Percentiles rank a stretch among this genome's conserved stretches.
Evolutionary conservation across 345 rosid species (phyloP).

Genomic region (Arabis alpina): DNA sequence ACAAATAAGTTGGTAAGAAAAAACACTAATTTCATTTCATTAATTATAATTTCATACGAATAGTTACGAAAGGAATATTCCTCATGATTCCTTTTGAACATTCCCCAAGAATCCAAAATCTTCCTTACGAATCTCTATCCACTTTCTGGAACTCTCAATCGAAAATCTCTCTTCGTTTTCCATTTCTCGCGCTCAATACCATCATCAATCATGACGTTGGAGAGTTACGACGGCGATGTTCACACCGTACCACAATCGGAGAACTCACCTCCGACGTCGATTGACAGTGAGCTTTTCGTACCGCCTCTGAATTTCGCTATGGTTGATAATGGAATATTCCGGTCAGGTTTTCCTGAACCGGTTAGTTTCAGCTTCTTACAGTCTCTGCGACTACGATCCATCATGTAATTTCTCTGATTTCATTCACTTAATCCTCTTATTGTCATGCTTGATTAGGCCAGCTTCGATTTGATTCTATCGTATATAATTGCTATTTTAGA

Average conservation of each 20-base stretch:
- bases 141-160: not conserved
- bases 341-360: conserved; percentile 77
- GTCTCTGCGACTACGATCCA: conserved; percentile 66
- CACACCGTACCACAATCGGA: conserved; percentile 44
- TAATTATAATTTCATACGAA: no score
- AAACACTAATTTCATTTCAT: no score
- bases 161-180: conserved; percentile 5
- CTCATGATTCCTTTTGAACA: conserved; percentile 8
- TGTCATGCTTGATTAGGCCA: not conserved
- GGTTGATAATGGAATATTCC: conserved; percentile 70
- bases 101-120: not conserved
- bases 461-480: not conserved
- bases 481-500: no score
- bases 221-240: conserved; percentile 40
- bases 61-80: conserved; percentile 26
- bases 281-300: conserved; percentile 47
- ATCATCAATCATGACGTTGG: conserved; percentile 34
- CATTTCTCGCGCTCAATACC: not conserved
- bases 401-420: conserved; percentile 51
- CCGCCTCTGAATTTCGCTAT: conserved; percentile 81
- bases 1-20: no score
- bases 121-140: conserved; percentile 17
- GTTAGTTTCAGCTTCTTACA: conserved; percentile 68
- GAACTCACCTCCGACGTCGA: conserved; percentile 22
- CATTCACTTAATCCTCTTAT: not conserved